Base-by-base conservation (phyloP, 768 basidiomycete species). In the Pluteus cervinus region DNA sequence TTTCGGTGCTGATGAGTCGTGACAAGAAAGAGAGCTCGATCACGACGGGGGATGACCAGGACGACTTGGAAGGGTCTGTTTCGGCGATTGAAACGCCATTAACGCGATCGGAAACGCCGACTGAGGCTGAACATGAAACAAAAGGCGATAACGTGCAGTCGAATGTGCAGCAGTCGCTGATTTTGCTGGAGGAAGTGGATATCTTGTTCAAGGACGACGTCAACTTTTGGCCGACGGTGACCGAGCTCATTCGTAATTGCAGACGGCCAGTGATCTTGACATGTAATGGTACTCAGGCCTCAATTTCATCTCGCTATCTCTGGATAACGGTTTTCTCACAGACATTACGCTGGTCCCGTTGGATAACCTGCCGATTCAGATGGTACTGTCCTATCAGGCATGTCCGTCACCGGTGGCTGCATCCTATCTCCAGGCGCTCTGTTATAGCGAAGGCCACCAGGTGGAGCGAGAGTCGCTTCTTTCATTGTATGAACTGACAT, bases 111-210 rank as follows among this genome's bases (percentile, higher is more conserved):
- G n/a, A n/a, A n/a, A n/a, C n/a, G n/a, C n/a, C n/a, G n/a, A 24
- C 18, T 11, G 10, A 4, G 23, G 24, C 24, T 3, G 20, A n/a
- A 22, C 31, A 33, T 8, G 33, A 33, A 33, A 21, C 12, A n/a
- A 11, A 20, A n/a, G 18, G 12, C 11, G 53, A 40, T 23, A 33
- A 45, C 22, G 33, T 41, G 31, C 40, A 47, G 32, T 50, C 53
- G 44, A 47, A 50, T 17, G 63, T 86, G 41, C 71, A 78, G 39
- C 94, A 99, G 63, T 93, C 90, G 0, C 55, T 94, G 36, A 85
- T 98, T 43, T 68, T 99, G 25, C 60, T 99, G 10, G 96, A 99
- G 57, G 96, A 99, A 55, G 94, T 90, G 5, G 96, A 99, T 58
- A 76, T 98, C 28, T 65, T 98, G 32, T 99, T 81, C 63, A 79